A percentile compares a stretch with the other conserved stretches of the same genome.
Conservation (phyloP, 148 eudicot species). For the Cornus suecica region DNA sequence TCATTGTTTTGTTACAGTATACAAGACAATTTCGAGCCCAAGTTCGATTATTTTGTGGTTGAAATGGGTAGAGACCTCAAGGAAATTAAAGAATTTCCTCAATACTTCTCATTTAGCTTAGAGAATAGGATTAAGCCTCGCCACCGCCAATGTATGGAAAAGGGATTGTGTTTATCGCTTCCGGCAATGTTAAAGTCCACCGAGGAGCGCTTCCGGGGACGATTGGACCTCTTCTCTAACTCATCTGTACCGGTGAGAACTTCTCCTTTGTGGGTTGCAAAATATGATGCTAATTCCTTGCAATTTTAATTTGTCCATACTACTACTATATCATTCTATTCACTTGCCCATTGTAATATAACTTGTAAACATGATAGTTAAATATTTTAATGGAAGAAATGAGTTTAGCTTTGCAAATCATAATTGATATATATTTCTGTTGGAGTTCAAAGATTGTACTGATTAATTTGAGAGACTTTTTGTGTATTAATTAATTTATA, state of each 20-base stretch:
- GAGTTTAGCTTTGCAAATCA: not conserved
- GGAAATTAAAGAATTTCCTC: constrained; percentile 85
- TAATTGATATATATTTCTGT: too few relatives aligned
- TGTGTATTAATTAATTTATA: too few relatives aligned
- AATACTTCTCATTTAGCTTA: constrained; percentile 88
- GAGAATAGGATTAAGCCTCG: constrained; percentile 82
- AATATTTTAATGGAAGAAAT: not conserved
- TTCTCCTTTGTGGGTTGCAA: constrained; percentile 70
- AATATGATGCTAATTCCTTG: constrained; percentile 25
- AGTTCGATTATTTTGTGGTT: constrained; percentile 68
- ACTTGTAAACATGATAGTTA: not conserved
- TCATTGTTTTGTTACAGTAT: constrained; percentile 81
- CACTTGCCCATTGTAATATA: not conserved
- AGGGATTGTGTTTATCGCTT: constrained; percentile 67
- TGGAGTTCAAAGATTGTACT: not conserved
- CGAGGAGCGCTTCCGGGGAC: constrained; percentile 46
- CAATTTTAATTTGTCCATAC: not conserved
- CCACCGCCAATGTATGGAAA: constrained; percentile 63
- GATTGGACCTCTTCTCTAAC: constrained; percentile 57
- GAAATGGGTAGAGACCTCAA: constrained; percentile 90
- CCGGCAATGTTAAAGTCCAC: constrained; percentile 65
- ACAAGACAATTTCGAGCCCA: constrained; percentile 66
- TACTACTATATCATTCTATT: too few relatives aligned
- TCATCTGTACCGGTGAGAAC: constrained; percentile 62
- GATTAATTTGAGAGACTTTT: not conserved